Conservation (phyloP, 345 rosid genomes). For the Excoecaria agallocha region DNA sequence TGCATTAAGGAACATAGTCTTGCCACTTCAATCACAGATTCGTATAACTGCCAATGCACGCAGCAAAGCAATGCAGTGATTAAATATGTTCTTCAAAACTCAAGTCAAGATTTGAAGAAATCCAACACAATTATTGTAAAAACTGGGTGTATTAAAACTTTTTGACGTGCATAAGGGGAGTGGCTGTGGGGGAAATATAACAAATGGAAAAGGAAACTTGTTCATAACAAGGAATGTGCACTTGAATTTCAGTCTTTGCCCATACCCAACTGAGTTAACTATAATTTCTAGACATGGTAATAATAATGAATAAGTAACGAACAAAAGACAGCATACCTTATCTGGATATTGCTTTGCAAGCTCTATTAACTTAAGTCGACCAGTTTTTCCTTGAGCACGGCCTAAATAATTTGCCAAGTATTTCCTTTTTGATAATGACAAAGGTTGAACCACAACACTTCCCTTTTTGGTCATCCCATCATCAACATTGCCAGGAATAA, state of each 20-base stretch:
- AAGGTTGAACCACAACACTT: constrained; percentile 55
- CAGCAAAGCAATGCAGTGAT: neutral
- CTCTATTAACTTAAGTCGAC: constrained; percentile 76
- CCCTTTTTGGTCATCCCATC: constrained; percentile 75
- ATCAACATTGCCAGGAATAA: constrained; percentile 91
- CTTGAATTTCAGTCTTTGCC: neutral
- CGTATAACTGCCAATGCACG: neutral
- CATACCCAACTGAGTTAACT: neutral
- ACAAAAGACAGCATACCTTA: constrained; percentile 44
- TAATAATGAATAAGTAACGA: neutral
- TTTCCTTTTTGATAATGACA: constrained; percentile 72
- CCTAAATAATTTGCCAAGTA: constrained; percentile 88
- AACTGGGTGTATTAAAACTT: neutral
- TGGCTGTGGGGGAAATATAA: neutral
- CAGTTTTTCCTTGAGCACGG: constrained; percentile 86
- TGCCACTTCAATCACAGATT: neutral
- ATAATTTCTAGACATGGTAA: neutral
- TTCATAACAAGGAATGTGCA: neutral
- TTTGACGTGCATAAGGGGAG: neutral
- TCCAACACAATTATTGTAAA: neutral
- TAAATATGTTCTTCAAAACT: neutral
- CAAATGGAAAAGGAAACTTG: neutral
- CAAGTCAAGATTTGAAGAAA: neutral
- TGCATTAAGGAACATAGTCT: neutral
- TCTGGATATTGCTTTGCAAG: constrained; percentile 79